Conservation (phyloP, 805 yeast species). For the Barnettozyma pratensis region DNA sequence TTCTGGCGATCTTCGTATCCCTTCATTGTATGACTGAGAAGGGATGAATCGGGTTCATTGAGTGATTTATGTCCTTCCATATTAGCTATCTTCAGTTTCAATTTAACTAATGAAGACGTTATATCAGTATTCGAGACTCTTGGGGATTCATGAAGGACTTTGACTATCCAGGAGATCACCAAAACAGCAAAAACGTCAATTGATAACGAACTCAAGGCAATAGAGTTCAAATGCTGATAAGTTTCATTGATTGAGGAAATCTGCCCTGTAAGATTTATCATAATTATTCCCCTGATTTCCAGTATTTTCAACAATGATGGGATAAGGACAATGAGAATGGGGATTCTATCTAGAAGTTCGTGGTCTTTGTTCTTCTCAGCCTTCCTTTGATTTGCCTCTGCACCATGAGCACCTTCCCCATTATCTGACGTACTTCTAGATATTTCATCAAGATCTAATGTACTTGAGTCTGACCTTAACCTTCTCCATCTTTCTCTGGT, state of each 20-base stretch:
- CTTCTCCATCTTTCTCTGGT: too few relatives aligned
- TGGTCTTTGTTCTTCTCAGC: too few relatives aligned
- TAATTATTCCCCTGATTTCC: not conserved
- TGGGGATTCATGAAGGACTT: constrained; percentile 1
- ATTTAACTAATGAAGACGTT: not conserved
- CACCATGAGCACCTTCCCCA: too few relatives aligned
- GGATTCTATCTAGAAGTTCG: not conserved
- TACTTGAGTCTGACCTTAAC: too few relatives aligned
- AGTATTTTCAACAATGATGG: not conserved
- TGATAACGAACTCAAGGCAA: not conserved
- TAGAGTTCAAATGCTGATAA: too few relatives aligned
- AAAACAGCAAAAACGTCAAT: not conserved
- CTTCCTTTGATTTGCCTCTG: too few relatives aligned
- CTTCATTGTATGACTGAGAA: too few relatives aligned
- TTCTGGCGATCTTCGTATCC: not conserved
- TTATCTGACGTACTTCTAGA: too few relatives aligned
- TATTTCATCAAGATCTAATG: too few relatives aligned
- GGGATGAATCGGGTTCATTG: not conserved
- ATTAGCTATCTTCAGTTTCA: not conserved
- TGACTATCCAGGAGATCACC: constrained; percentile 1
- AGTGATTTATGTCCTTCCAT: not conserved
- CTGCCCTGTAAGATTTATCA: too few relatives aligned
- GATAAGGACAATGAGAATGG: not conserved
- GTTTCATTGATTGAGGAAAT: too few relatives aligned
- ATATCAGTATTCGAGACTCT: not conserved